A percentile compares a stretch with the other conserved stretches of the same genome.
Conservation (phyloP, 164 flowering plant genomes). For the grape (Vitis vinifera) region ASM3070453v1 NC_081817.1:28318001-28318500, state of each 20-base stretch:
- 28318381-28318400: constrained; percentile 86
- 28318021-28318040: too few relatives aligned
- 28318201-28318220: too few relatives aligned
- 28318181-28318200: too few relatives aligned
- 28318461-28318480: neutral
- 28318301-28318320: neutral
- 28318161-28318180: too few relatives aligned
- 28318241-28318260: neutral
- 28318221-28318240: neutral
- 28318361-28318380: constrained; percentile 69
- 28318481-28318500: neutral
- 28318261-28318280: neutral
- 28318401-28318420: neutral
- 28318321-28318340: constrained; percentile 41
- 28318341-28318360: constrained; percentile 34
- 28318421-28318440: neutral
- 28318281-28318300: constrained; percentile 1
- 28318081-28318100: too few relatives aligned
- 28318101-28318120: too few relatives aligned
- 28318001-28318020: too few relatives aligned
- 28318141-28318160: too few relatives aligned
- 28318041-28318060: too few relatives aligned
- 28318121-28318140: too few relatives aligned
- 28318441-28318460: neutral
- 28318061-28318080: too few relatives aligned